Percentiles rank a stretch among this genome's conserved stretches.
Conservation (phyloP, 2,329 filamentous ascomycete genomes). For the Cladosporium cucumerinum region DNA sequence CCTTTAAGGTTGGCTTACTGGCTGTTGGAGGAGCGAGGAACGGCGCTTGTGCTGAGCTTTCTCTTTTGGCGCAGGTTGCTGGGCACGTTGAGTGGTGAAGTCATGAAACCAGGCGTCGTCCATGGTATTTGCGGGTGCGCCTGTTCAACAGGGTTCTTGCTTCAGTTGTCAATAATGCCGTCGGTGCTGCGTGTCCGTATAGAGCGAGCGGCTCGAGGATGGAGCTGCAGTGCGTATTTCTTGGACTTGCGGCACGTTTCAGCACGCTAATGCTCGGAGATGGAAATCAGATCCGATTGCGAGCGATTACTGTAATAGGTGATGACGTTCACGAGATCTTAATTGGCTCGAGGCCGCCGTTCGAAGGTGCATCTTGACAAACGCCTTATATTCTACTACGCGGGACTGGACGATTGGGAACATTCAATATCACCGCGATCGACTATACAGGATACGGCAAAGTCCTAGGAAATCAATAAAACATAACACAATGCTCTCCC, state of each 20-base stretch:
- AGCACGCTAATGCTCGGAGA: slow-evolving; percentile 2
- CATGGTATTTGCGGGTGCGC: slow-evolving; percentile 24
- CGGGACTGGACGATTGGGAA: neutral
- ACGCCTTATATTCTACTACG: neutral
- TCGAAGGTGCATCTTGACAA: neutral
- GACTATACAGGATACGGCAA: neutral
- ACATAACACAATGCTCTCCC: slow-evolving; percentile 20
- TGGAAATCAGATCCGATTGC: slow-evolving; percentile 9
- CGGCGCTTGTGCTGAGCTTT: slow-evolving; percentile 60
- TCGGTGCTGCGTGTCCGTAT: slow-evolving; percentile 10
- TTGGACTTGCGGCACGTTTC: neutral
- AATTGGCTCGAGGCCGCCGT: slow-evolving; percentile 1
- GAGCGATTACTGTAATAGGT: no score
- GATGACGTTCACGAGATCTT: slow-evolving; percentile 15
- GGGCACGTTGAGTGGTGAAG: slow-evolving; percentile 59
- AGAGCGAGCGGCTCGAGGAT: neutral
- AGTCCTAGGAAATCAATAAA: neutral
- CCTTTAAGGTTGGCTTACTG: slow-evolving; percentile 40
- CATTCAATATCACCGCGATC: neutral
- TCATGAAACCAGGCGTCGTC: slow-evolving; percentile 79
- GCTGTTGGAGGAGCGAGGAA: slow-evolving; percentile 62
- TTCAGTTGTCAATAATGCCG: neutral
- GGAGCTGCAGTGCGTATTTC: neutral
- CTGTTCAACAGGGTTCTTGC: neutral
- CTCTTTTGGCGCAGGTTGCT: slow-evolving; percentile 46